These are phyloP conservation scores for Serendipita indica DNA, from an alignment of 768 basidiomycete species.

Conservation along the genomic window DNA sequence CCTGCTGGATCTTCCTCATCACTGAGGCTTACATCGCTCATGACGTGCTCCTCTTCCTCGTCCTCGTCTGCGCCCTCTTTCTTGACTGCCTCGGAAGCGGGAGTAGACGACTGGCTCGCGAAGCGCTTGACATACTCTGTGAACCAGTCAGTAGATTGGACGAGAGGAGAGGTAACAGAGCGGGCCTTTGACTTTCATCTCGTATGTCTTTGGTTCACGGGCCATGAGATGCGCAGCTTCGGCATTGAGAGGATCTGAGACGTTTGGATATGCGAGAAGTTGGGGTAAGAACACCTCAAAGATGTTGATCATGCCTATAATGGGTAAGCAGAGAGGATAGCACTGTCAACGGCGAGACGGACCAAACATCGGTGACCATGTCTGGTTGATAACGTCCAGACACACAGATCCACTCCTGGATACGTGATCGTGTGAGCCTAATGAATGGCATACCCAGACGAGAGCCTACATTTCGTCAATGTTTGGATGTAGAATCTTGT, in stretches of 20 bases:
- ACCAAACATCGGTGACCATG: constrained; percentile 99
- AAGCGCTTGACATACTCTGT: constrained; percentile 91
- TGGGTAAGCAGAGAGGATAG: background rate
- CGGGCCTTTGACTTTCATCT: constrained; percentile 81
- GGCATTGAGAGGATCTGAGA: constrained; percentile 93
- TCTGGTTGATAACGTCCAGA: constrained; percentile 96
- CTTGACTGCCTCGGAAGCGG: constrained; percentile 42
- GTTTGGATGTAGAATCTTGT: constrained; percentile 99
- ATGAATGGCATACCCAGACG: constrained; percentile 10
- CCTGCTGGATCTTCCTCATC: background rate
- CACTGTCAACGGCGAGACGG: constrained; percentile 21
- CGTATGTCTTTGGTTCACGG: constrained; percentile 95
- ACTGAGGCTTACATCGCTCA: background rate
- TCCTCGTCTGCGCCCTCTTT: constrained; percentile 55
- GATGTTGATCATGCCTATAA: constrained; percentile 94
- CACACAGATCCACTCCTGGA: constrained; percentile 91
- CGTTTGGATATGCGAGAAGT: constrained; percentile 92
- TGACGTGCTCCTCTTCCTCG: constrained; percentile 35
- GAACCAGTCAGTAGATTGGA: background rate
- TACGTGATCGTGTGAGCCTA: constrained; percentile 9
- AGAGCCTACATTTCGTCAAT: constrained; percentile 80
- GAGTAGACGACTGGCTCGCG: constrained; percentile 80
- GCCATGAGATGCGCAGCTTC: constrained; percentile 95
- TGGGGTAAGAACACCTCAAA: constrained; percentile 98
- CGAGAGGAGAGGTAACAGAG: background rate